These are phyloP conservation scores for Dalbergia oliveri DNA, from an alignment of 306 rosid species.

Conservation along the genomic window DNA sequence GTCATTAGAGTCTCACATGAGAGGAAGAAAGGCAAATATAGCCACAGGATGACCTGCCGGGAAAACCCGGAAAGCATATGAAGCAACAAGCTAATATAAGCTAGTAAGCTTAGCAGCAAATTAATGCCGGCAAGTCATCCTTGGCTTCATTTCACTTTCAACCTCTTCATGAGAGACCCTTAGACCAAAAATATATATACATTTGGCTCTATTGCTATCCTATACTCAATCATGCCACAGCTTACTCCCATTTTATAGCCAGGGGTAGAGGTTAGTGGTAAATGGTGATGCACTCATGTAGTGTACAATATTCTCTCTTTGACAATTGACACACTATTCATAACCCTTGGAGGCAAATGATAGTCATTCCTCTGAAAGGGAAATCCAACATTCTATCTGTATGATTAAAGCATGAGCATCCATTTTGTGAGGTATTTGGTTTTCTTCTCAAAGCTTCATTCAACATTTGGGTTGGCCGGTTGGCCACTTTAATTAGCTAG, in stretches of 20 bases:
- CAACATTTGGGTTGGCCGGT: conserved; percentile 16
- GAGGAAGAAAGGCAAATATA: conserved; percentile 43
- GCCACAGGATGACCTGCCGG: conserved; percentile 46
- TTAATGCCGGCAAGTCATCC: conserved; percentile 52
- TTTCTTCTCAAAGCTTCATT: conserved; percentile 28
- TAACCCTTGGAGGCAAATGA: conserved; percentile 18
- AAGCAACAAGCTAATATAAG: not conserved
- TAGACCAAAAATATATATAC: not conserved
- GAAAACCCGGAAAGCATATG: not conserved
- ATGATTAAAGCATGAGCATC: conserved; percentile 44
- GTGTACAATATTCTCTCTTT: conserved; percentile 33
- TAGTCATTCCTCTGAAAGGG: conserved; percentile 28
- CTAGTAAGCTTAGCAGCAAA: not conserved
- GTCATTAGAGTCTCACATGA: conserved; percentile 41
- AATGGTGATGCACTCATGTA: conserved; percentile 29
- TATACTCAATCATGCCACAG: not conserved
- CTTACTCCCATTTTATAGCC: conserved; percentile 38
- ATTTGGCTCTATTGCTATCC: not conserved
- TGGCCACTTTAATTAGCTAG: not conserved
- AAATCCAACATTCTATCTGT: not conserved
- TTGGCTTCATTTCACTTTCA: conserved; percentile 46
- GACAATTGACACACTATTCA: not conserved
- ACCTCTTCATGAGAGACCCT: conserved; percentile 44
- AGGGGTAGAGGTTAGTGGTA: conserved; percentile 23
- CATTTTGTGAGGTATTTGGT: conserved; percentile 9